phyloP scores from a whole-genome alignment of 2,329 filamentous ascomycete genomes.

The Thermomyces lanuginosus region DNA sequence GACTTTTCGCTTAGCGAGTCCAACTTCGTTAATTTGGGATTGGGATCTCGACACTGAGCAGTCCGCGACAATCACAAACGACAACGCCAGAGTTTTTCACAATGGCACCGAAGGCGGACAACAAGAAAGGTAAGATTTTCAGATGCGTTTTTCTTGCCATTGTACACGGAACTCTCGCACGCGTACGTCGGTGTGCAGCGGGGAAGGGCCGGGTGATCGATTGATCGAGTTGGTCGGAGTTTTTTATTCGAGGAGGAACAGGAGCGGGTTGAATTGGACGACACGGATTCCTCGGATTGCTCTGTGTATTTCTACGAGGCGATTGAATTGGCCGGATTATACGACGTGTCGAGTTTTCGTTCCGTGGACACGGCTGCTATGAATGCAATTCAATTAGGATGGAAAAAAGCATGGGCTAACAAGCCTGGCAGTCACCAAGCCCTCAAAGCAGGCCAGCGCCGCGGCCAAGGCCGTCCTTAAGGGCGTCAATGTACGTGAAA shows the following conservation, averaged over 20 bases:
- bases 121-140: constrained; percentile 30
- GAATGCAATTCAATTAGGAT: too few species aligned
- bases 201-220: too few species aligned
- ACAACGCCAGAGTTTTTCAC: constrained; percentile 31
- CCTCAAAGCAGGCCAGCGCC: constrained; percentile 60
- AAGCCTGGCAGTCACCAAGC: constrained; percentile 11
- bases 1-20: constrained; percentile 27
- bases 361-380: too few species aligned
- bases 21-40: constrained; percentile 23
- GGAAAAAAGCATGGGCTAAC: constrained; percentile 3
- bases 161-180: too few species aligned
- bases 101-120: constrained; percentile 32
- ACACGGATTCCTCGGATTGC: too few species aligned
- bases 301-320: too few species aligned
- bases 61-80: constrained; percentile 27
- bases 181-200: too few species aligned
- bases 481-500: constrained; percentile 77
- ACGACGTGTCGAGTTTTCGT: too few species aligned
- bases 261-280: too few species aligned
- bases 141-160: constrained; percentile 26
- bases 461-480: constrained; percentile 93
- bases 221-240: too few species aligned
- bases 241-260: too few species aligned
- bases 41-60: constrained; percentile 19
- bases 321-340: too few species aligned